Evolutionary conservation across 176 grass and related monocot species (phyloP), one percentile per base, ranked within the genome.

Genomic region (Carex cristatella): DNA sequence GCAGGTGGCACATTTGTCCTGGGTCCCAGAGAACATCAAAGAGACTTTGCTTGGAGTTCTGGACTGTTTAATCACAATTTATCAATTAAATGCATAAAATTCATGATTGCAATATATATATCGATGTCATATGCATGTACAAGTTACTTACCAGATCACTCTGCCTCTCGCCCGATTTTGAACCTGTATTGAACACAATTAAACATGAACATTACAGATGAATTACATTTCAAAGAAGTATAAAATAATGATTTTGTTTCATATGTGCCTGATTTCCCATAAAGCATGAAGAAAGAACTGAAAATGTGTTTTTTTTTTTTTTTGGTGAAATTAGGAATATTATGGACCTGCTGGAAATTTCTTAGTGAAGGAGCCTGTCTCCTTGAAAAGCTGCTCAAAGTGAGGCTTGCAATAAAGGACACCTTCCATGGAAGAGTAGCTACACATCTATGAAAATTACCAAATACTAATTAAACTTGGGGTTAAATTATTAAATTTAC

Each of bases 341-440:
- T 16, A 57, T 78, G 37, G 65, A 97, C 94, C 89, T 83, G 86
- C 66, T 44, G 93, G 80, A 61, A 94, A 98, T 82, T 95, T 95
- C 82, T 93, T 98, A 23, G 86, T 93, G 86, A 94, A 98, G 58
- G 87, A 93, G 79, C 95, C 95, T 4, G 93, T 98, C 85, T 98
- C 95, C 89, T 98, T 98, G 87, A 98, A 93, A 79, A 98, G 93
- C 88, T 98, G 95, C 93, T 98, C 95, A 79, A 98, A 98, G 70
- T 98, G 95, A 74, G 95, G 90, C 86, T 98, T 98, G 86, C 95
- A 98, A 85, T 98, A 98, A 51, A 98, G 93, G 37, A 95, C 89
- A 1, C 95, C 95, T 53, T 94, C 95, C 95, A 98, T 91, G 85
- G 96, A 99, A 72, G 93, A 99, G 42, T 98, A 98, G 75, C 5